Evolutionary conservation across 2,329 filamentous ascomycete species (phyloP).

Genomic region (Calonectria hawksworthii): DNA sequence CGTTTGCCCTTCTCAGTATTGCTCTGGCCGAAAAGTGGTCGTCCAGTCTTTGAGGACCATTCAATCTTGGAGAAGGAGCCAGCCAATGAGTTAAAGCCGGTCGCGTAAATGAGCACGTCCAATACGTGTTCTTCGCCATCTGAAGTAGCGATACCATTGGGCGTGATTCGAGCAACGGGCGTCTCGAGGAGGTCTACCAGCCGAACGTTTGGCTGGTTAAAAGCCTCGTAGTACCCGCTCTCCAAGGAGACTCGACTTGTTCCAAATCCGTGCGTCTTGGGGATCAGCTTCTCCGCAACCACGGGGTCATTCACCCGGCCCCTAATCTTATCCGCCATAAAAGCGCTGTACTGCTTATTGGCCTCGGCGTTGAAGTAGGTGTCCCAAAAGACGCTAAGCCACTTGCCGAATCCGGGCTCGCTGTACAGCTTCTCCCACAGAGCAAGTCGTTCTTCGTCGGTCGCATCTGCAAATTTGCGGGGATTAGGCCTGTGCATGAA

Average conservation of each 20-base stretch:
- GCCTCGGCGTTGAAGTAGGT: slow-evolving; percentile 34
- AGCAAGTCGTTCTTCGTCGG: slow-evolving; percentile 22
- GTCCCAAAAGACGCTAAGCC: slow-evolving; percentile 34
- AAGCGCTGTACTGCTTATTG: slow-evolving; percentile 33
- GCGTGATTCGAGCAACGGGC: slow-evolving; percentile 18
- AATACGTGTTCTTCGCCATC: slow-evolving; percentile 28
- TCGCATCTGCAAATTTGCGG: slow-evolving; percentile 29
- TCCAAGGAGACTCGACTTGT: slow-evolving; percentile 34
- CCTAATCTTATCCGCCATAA: slow-evolving; percentile 36
- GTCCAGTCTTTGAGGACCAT: slow-evolving; percentile 26
- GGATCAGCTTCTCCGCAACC: slow-evolving; percentile 29
- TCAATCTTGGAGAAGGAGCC: slow-evolving; percentile 39
- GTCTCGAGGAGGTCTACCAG: slow-evolving; percentile 31
- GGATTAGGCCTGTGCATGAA: slow-evolving; percentile 36
- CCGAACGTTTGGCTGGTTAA: slow-evolving; percentile 33
- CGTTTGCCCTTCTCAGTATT: slow-evolving; percentile 20
- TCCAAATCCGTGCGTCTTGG: slow-evolving; percentile 33
- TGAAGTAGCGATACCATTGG: slow-evolving; percentile 22
- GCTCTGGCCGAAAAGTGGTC: slow-evolving; percentile 30
- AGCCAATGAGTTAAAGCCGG: slow-evolving; percentile 36
- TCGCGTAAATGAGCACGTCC: slow-evolving; percentile 37
- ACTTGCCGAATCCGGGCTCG: slow-evolving; percentile 33
- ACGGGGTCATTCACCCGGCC: slow-evolving; percentile 23
- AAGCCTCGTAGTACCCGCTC: slow-evolving; percentile 39
- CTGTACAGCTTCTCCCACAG: slow-evolving; percentile 35